phyloP scores from a whole-genome alignment of 2,329 filamentous ascomycete species.

The Fusarium equiseti region DNA sequence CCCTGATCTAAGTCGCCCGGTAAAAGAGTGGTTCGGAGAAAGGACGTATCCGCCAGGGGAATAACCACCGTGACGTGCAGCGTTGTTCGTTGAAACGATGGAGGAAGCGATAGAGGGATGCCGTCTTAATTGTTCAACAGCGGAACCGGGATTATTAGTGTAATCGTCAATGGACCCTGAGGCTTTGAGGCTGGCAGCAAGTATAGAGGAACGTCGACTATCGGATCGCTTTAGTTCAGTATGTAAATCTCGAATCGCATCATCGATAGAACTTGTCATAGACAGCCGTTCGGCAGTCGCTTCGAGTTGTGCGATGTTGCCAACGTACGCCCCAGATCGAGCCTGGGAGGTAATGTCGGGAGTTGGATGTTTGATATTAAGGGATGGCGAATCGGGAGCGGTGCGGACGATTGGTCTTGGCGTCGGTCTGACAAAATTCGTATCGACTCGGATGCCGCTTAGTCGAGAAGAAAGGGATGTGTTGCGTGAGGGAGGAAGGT shows the following conservation, averaged over 20 bases:
- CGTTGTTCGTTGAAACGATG: constrained; percentile 76
- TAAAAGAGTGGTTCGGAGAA: constrained; percentile 74
- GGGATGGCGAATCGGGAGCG: constrained; percentile 58
- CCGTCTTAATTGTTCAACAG: constrained; percentile 52
- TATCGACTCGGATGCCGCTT: constrained; percentile 60
- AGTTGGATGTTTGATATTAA: constrained; percentile 67
- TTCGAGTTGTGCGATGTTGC: constrained; percentile 80
- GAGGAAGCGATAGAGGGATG: constrained; percentile 66
- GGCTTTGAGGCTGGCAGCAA: constrained; percentile 60
- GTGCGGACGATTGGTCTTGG: constrained; percentile 63
- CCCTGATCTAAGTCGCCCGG: constrained; percentile 65
- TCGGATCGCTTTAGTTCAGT: constrained; percentile 77
- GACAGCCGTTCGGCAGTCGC: constrained; percentile 80
- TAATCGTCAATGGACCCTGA: constrained; percentile 51
- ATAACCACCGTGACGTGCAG: constrained; percentile 76
- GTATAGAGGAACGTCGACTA: constrained; percentile 73
- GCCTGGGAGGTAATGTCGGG: constrained; percentile 68
- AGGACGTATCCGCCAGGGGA: constrained; percentile 76
- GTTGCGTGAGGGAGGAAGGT: constrained; percentile 24
- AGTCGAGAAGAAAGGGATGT: constrained; percentile 49
- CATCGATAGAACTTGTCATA: constrained; percentile 79
- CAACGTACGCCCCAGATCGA: constrained; percentile 70
- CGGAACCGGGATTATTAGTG: constrained; percentile 38
- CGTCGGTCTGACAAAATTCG: constrained; percentile 55
- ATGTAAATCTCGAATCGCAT: constrained; percentile 80